These are phyloP conservation scores for Elsinoe necatrix DNA, from an alignment of 2,329 filamentous ascomycete species.

Conservation along the genomic window DNA sequence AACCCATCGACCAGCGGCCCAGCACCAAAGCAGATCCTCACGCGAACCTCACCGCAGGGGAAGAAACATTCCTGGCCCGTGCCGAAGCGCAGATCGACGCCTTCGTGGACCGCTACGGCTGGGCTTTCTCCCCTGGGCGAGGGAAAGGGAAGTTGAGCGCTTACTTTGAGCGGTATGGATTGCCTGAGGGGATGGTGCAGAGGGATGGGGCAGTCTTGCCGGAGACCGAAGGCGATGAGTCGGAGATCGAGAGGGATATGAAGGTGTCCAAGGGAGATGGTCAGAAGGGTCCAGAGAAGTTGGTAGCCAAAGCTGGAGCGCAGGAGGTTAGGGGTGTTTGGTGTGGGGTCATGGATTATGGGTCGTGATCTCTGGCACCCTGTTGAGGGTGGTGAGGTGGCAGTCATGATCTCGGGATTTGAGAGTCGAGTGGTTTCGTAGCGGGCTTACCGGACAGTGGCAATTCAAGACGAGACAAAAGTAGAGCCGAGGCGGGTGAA, in stretches of 20 bases:
- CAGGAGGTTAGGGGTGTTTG: not conserved
- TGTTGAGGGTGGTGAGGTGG: not conserved
- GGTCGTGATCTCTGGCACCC: not conserved
- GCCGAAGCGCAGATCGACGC: not conserved
- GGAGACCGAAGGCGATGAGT: too few species aligned
- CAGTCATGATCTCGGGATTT: not conserved
- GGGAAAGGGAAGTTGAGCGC: not conserved
- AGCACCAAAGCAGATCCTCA: not conserved
- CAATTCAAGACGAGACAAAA: not conserved
- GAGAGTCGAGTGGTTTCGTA: too few species aligned
- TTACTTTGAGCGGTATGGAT: not conserved
- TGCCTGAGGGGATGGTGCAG: not conserved
- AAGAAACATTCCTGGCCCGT: not conserved
- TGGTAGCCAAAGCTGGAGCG: too few species aligned
- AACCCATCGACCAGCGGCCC: not conserved
- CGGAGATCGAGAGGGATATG: not conserved
- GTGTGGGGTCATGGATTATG: conserved; percentile 11
- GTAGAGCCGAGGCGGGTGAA: not conserved
- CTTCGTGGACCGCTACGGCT: conserved; percentile 3
- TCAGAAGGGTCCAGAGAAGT: not conserved
- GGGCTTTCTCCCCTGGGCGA: not conserved
- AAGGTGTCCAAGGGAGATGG: not conserved
- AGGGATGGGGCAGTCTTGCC: too few species aligned
- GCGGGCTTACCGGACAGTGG: too few species aligned
- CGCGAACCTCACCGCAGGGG: not conserved